Evolutionary conservation across 2,329 filamentous ascomycete species (phyloP), one percentile per base, ranked within the genome.

Genomic region (Talaromyces funiculosus): DNA sequence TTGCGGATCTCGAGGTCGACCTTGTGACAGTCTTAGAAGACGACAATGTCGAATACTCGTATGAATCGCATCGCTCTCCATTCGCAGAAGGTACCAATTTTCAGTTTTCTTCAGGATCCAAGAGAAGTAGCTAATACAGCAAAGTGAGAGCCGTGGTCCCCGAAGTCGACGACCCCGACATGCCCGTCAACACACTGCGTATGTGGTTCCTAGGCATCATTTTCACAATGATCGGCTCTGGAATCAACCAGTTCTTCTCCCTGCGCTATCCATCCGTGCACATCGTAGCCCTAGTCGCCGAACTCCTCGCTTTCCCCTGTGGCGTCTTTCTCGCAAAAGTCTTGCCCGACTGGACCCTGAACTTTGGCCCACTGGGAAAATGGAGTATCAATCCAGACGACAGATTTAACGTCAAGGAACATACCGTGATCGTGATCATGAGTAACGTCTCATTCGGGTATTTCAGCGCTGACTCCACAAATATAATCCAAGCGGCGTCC

Each of bases 361-460:
- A 65, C 12, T 62, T 67, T 20, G 57, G 61, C 0, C 43, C 47
- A 4, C 60, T 63, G 18, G 68, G 61, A 14, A 22, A 40, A 38
- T 62, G 62, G 62, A 59, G 55, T 35, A 67, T 77, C 35, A 80
- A 80, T 60, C 77, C 77, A 0, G 77, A 78, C 53, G 71, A 70
- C 43, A 70, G 71, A 59, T 80, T 79, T 68, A 80, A 79, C 63
- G 73, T 78, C 64, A 80, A 80, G 61, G 78, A 80, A 49, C 78
- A 80, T 54, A 72, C 76, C 1, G 64, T 80, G 18, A 72, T 79
- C 20, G 77, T 76, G 26, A 76, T 80, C 63, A 80, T 80, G 77
- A 76, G 73, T 63, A 81, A 81, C 61, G 77, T 80, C 18, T 77
- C 77, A 4, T 80, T 81, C 61, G 77, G 78, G 0, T 79, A 76